Base-by-base conservation (phyloP, 306 rosid genomes). In the Begonia masoniana region DNA sequence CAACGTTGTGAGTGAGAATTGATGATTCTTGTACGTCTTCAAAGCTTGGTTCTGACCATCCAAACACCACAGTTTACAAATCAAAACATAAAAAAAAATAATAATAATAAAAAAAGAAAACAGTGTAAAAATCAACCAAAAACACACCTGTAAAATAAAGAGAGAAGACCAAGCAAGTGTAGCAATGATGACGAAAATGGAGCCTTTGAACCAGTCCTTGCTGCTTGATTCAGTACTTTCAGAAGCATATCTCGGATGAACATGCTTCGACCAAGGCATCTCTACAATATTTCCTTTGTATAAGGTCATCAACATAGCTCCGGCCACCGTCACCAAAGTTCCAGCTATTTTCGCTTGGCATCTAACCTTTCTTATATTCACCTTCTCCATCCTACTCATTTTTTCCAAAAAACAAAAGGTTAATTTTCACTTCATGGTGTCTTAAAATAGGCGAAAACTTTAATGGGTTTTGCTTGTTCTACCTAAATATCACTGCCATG, bases 271-370 rank as follows among this genome's bases (percentile, higher is more conserved):
- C 95, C 95, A 83, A 36, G 74, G 12, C 74, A 87, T 61, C 58
- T 69, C 78, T 42, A 88, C 58, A 13, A 75, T 15, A 9, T 92
- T 88, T 0, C 97, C 97, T 69, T 74, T 82, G 74, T 84, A 73
- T 15, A 88, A 58, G 13, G 95, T 82, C 97, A 88, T 88, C 65
- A 84, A 15, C 92, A 84, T 79, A 41, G 95, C 97, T 46, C 95
- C 97, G 51, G 77, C 95, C 41, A 88, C 95, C 5, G 97, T 84
- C 65, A 82, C 73, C 23, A 68, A 12, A 3, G 97, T 88, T 57
- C 97, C 97, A 39, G 69, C 50, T 1, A 88, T 63, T 67, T 88
- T 88, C 2, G 95, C 95, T 60, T 79, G 95, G 55, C 93, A 77
- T 56, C 88, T 61, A 45, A 82, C 51, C 57, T 58, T 77, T 74